phyloP scores from a whole-genome alignment of 768 basidiomycete species.

The Lentinus brumalis region DNA sequence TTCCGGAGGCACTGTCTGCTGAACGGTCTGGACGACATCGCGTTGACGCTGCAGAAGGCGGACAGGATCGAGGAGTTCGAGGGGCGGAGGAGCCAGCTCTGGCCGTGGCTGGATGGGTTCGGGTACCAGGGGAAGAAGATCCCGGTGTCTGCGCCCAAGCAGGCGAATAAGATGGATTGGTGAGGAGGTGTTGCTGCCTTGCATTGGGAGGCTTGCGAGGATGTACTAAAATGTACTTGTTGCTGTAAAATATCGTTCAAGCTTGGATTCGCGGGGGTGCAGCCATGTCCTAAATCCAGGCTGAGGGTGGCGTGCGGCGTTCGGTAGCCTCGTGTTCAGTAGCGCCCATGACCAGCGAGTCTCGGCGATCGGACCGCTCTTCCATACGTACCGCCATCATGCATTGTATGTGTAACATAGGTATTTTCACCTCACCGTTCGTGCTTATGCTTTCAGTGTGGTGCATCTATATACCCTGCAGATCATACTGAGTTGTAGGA shows the following conservation, averaged over 20 bases:
- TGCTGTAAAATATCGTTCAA: neutral
- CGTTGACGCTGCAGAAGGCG: slow-evolving; percentile 84
- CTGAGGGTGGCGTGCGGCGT: too few relatives aligned
- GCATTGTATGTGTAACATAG: too few relatives aligned
- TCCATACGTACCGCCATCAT: too few relatives aligned
- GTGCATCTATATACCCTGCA: too few relatives aligned
- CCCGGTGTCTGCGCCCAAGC: slow-evolving; percentile 47
- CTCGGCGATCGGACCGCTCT: too few relatives aligned
- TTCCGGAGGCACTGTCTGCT: slow-evolving; percentile 94
- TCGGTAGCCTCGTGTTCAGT: too few relatives aligned
- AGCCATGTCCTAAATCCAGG: too few relatives aligned
- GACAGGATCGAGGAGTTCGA: slow-evolving; percentile 80
- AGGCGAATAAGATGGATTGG: slow-evolving; percentile 70
- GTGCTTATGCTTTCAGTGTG: too few relatives aligned
- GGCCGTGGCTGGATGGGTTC: slow-evolving; percentile 98
- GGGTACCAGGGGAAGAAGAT: slow-evolving; percentile 85
- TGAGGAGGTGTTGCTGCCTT: slow-evolving; percentile 33
- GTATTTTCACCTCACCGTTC: too few relatives aligned
- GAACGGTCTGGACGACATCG: slow-evolving; percentile 97
- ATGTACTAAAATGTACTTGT: neutral
- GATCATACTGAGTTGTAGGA: too few relatives aligned
- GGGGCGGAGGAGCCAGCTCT: slow-evolving; percentile 67
- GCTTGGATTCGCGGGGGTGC: too few relatives aligned
- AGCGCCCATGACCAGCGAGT: too few relatives aligned
- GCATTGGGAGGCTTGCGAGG: neutral